Evolutionary conservation across 768 basidiomycete genomes (phyloP).

Genomic region (Termitomyces titanicus): DNA sequence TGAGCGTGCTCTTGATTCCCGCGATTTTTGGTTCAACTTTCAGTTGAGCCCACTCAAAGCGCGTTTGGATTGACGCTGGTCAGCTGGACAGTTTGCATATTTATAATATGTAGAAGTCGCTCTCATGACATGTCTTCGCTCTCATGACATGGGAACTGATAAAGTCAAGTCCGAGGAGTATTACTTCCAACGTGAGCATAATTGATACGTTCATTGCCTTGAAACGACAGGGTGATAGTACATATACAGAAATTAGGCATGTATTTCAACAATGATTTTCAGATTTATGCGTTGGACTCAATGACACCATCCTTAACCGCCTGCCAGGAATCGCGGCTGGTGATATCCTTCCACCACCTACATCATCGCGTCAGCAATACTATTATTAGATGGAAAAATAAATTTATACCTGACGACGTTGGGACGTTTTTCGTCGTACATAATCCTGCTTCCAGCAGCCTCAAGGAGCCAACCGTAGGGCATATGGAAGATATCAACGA

Average conservation of each 20-base stretch:
- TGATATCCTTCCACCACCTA: constrained; percentile 22
- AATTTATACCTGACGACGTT: constrained; percentile 12
- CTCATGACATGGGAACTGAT: not conserved
- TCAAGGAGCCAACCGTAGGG: constrained; percentile 14
- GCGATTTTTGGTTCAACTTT: constrained; percentile 57
- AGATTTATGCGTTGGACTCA: not conserved
- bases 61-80: constrained; percentile 21
- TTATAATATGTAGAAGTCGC: not conserved
- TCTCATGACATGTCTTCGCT: not conserved
- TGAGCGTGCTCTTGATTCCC: constrained; percentile 53
- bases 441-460: constrained; percentile 10
- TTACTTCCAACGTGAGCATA: too few species aligned
- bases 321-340: constrained; percentile 17
- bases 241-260: not conserved
- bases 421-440: constrained; percentile 9
- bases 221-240: too few species aligned
- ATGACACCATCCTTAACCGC: constrained; percentile 20
- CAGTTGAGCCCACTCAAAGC: constrained; percentile 38
- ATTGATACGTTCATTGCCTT: not conserved
- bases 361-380: not conserved
- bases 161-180: too few species aligned
- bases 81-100: not conserved
- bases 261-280: not conserved
- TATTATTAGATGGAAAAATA: not conserved
- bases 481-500: constrained; percentile 20